A percentile compares a stretch with the other conserved stretches of the same genome.
Evolutionary conservation across 164 flowering plant species (phyloP).

Genomic region (Nymphaea colorata): DNA sequence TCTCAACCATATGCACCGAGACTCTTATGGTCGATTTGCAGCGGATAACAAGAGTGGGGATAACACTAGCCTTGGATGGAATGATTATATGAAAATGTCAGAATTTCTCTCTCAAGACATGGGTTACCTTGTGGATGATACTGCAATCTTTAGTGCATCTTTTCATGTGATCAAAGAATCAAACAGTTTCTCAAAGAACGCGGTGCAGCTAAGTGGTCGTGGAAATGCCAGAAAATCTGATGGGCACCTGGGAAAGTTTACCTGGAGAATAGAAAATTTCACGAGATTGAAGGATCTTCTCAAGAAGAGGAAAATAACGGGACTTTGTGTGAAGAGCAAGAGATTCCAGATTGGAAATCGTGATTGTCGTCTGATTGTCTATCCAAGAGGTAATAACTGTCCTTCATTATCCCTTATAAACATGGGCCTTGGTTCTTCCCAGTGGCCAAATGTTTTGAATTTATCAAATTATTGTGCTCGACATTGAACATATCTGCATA

Average conservation of each 20-base stretch:
- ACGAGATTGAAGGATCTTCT: slow-evolving; percentile 83
- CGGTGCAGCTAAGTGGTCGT: slow-evolving; percentile 41
- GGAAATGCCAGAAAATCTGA: slow-evolving; percentile 60
- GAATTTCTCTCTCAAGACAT: slow-evolving; percentile 59
- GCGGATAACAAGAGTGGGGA: slow-evolving; percentile 91
- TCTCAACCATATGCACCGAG: slow-evolving; percentile 75
- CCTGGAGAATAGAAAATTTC: slow-evolving; percentile 91
- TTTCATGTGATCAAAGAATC: slow-evolving; percentile 91
- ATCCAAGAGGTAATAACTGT: slow-evolving; percentile 71
- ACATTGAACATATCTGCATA: no score
- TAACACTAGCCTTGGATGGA: slow-evolving; percentile 95
- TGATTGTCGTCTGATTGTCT: slow-evolving; percentile 93
- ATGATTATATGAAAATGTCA: slow-evolving; percentile 94
- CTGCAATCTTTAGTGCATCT: slow-evolving; percentile 81
- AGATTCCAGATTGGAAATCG: slow-evolving; percentile 95
- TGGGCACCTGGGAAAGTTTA: slow-evolving; percentile 81
- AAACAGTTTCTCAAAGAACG: slow-evolving; percentile 67
- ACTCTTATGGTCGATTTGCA: slow-evolving; percentile 91
- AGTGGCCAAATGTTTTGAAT: no score
- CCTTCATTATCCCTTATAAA: no score
- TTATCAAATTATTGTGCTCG: no score
- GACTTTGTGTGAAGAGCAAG: slow-evolving; percentile 94
- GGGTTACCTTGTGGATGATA: slow-evolving; percentile 83
- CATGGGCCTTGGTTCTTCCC: no score
- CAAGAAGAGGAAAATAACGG: slow-evolving; percentile 97